Conservation (phyloP, 495 filamentous ascomycete genomes). For the Collariella sp. region DNA sequence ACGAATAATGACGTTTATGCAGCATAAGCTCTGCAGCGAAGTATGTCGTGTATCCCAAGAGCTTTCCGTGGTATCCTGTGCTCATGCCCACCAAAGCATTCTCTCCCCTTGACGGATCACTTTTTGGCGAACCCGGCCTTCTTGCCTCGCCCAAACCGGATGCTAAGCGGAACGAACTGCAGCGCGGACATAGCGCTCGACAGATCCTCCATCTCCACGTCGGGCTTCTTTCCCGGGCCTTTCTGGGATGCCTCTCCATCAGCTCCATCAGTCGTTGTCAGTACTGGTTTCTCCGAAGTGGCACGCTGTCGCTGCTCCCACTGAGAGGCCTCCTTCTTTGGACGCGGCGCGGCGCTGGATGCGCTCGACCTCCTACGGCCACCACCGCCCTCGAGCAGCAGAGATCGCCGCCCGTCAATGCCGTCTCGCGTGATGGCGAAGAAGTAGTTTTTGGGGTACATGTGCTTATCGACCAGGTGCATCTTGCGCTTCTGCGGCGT, state of each 20-base stretch:
- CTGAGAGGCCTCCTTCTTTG: neutral
- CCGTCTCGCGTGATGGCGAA: conserved; percentile 83
- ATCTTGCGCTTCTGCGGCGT: conserved; percentile 73
- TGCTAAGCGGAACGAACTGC: conserved; percentile 70
- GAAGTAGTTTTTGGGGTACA: conserved; percentile 87
- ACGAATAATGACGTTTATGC: conserved; percentile 9
- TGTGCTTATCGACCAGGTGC: conserved; percentile 89
- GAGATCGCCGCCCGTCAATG: conserved; percentile 71
- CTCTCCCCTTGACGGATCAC: conserved; percentile 3
- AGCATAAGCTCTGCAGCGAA: neutral
- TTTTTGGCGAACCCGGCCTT: conserved; percentile 39
- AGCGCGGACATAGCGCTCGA: conserved; percentile 74
- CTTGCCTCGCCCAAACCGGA: conserved; percentile 58
- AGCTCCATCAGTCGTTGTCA: neutral
- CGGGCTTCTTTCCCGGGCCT: conserved; percentile 26
- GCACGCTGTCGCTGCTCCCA: neutral
- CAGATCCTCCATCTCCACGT: conserved; percentile 61
- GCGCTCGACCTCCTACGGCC: conserved; percentile 40
- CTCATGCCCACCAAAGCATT: neutral
- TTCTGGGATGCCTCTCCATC: conserved; percentile 4
- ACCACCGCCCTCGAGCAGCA: conserved; percentile 53
- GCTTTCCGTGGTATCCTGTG: neutral
- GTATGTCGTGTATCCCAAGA: conserved; percentile 4
- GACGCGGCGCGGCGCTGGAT: neutral
- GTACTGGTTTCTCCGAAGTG: neutral